phyloP scores from a whole-genome alignment of 352 stramenopile species.

The Hyaloperonospora brassicae region DNA sequence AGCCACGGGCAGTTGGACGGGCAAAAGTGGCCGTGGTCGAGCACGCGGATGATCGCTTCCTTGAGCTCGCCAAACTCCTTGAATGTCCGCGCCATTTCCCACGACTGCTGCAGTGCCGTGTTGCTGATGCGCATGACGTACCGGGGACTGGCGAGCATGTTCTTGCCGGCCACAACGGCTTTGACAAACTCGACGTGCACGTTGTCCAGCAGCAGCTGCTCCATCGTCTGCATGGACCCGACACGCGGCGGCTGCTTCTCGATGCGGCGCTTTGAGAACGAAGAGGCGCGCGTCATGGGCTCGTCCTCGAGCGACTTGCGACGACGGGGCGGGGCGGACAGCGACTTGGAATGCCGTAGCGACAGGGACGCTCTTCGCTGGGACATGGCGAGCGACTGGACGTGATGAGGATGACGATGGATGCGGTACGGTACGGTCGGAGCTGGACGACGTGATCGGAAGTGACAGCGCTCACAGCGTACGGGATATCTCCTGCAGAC shows the following conservation, averaged over 20 bases:
- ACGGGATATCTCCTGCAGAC: no score
- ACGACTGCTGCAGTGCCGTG: constrained; percentile 52
- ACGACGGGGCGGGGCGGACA: constrained; percentile 24
- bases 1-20: constrained; percentile 75
- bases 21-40: constrained; percentile 78
- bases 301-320: constrained; percentile 38
- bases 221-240: constrained; percentile 33
- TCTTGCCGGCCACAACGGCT: constrained; percentile 54
- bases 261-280: constrained; percentile 40
- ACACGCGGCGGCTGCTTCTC: constrained; percentile 44
- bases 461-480: no score
- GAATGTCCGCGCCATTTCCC: constrained; percentile 75
- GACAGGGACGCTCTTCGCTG: constrained; percentile 10
- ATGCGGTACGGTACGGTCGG: no score
- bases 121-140: constrained; percentile 80
- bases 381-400: no score
- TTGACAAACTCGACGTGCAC: constrained; percentile 79
- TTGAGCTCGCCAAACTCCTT: constrained; percentile 78
- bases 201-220: constrained; percentile 64
- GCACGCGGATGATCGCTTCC: constrained; percentile 39
- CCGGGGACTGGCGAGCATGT: constrained; percentile 54
- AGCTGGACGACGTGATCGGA: no score
- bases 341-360: constrained; percentile 19
- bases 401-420: no score
- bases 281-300: constrained; percentile 29